phyloP scores from a whole-genome alignment of 768 basidiomycete genomes.

The Suillus subaureus region DNA sequence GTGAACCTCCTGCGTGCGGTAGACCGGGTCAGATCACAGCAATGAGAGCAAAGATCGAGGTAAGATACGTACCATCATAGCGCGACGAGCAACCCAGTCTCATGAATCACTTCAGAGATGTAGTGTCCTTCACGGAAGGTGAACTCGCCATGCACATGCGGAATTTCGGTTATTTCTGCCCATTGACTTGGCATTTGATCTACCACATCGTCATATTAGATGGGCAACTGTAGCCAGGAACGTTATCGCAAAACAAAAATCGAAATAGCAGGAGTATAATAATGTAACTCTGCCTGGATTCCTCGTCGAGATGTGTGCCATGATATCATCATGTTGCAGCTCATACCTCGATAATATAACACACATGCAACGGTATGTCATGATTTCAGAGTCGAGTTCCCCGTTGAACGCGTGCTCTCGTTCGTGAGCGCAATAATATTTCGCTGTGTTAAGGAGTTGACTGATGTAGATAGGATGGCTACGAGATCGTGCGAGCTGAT shows the following conservation, averaged over 20 bases:
- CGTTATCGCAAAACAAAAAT: no score
- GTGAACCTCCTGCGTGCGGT: constrained; percentile 79
- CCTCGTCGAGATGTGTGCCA: neutral
- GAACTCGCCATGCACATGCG: constrained; percentile 86
- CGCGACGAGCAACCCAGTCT: constrained; percentile 92
- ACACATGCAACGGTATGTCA: no score
- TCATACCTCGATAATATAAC: no score
- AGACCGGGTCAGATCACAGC: neutral
- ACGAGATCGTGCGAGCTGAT: no score
- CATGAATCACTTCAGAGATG: constrained; percentile 89
- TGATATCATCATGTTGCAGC: no score
- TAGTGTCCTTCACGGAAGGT: constrained; percentile 99
- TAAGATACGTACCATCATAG: no score
- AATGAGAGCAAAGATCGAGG: no score
- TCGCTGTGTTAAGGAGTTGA: neutral
- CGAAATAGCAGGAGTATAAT: no score
- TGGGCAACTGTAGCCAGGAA: no score
- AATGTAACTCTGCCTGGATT: no score
- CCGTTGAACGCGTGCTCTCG: no score
- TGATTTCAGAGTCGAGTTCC: neutral
- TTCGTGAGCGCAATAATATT: neutral
- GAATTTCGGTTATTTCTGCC: neutral
- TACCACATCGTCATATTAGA: neutral
- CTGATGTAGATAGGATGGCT: neutral
- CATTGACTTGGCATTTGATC: no score